Conservation (phyloP, 345 rosid genomes). For the Citrus trifoliata region DNA sequence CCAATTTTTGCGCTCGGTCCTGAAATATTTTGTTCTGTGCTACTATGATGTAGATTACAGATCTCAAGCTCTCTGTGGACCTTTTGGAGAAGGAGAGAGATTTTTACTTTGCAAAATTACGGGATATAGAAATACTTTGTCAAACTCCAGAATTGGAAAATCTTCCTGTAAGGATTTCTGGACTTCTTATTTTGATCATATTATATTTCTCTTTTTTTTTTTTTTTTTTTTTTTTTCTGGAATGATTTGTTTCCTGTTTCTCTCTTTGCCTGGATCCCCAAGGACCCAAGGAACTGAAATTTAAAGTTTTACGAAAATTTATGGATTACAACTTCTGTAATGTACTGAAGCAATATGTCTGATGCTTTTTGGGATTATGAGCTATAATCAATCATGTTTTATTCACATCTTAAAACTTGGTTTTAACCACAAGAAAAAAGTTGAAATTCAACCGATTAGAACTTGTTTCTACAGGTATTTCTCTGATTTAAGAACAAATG, state of each 20-base stretch:
- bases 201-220: not conserved
- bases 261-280: not conserved
- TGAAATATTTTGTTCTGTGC: not conserved
- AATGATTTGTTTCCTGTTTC: not conserved
- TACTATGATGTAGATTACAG: conserved; percentile 46
- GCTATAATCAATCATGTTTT: not conserved
- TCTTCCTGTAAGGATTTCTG: conserved; percentile 52
- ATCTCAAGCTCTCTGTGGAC: conserved; percentile 74
- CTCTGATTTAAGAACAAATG: not conserved
- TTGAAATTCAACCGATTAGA: not conserved
- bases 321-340: not conserved
- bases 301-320: not conserved
- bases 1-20: not conserved
- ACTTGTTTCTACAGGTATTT: not conserved
- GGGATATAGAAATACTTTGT: conserved; percentile 83
- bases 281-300: not conserved
- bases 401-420: not conserved
- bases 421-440: not conserved
- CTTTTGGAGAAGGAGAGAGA: conserved; percentile 87
- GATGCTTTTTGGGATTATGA: not conserved
- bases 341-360: not conserved
- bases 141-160: conserved; percentile 69
- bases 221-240: not conserved
- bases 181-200: not conserved
- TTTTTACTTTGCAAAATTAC: conserved; percentile 83